These are phyloP conservation scores for Dryas integrifolia DNA, from an alignment of 331 rosid species.

Conservation along the genomic window DNA sequence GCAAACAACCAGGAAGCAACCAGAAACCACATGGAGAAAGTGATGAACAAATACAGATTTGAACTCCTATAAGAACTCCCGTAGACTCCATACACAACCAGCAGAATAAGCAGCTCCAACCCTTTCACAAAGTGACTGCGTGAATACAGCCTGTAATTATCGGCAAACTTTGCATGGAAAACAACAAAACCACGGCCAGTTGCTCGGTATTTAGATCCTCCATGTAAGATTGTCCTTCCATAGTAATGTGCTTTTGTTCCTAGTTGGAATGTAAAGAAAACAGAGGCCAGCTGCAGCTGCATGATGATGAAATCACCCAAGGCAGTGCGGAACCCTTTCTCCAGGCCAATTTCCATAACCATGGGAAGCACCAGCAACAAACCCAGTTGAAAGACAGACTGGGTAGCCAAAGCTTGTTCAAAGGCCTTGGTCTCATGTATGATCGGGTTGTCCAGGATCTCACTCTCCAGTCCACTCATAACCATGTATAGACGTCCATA, in stretches of 20 bases:
- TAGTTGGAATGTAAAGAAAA: slow-evolving; percentile 91
- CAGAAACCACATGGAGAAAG: slow-evolving; percentile 91
- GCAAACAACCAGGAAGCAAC: slow-evolving; percentile 94
- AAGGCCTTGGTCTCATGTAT: slow-evolving; percentile 68
- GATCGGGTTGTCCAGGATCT: slow-evolving; percentile 55
- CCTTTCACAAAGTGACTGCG: slow-evolving; percentile 97
- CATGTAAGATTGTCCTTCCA: slow-evolving; percentile 95
- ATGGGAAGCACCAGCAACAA: slow-evolving; percentile 83
- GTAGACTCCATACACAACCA: slow-evolving; percentile 65
- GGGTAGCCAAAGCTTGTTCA: slow-evolving; percentile 88
- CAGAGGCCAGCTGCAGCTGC: slow-evolving; percentile 97
- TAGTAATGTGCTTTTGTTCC: slow-evolving; percentile 93
- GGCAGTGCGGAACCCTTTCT: slow-evolving; percentile 96
- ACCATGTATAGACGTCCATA: slow-evolving; percentile 94
- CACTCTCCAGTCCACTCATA: slow-evolving; percentile 85
- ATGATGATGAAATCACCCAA: slow-evolving; percentile 89
- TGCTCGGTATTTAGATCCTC: slow-evolving; percentile 86
- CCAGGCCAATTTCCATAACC: slow-evolving; percentile 97
- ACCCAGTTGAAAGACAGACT: slow-evolving; percentile 85
- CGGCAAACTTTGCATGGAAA: slow-evolving; percentile 87
- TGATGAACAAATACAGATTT: slow-evolving; percentile 65
- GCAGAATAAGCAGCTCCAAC: slow-evolving; percentile 69
- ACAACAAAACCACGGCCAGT: slow-evolving; percentile 97
- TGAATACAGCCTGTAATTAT: slow-evolving; percentile 83
- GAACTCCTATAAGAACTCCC: slow-evolving; percentile 65